These are phyloP conservation scores for Diplosphaera chodatii DNA, from an alignment of 139 green algal species.

Conservation along the genomic window DNA sequence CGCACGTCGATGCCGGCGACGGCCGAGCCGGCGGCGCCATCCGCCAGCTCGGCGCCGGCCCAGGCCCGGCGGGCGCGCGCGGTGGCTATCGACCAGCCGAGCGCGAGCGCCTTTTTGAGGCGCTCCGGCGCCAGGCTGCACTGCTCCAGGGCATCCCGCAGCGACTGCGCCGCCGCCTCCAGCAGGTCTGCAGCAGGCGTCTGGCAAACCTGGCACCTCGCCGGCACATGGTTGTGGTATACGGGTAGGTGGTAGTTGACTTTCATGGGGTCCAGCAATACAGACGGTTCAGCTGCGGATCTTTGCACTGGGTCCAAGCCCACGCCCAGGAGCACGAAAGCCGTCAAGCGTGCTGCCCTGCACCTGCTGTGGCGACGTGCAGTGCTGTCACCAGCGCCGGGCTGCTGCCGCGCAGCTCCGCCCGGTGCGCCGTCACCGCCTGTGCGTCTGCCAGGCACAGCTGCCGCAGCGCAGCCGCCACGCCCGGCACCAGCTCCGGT, in stretches of 20 bases:
- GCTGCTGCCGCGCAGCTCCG: constrained; percentile 13
- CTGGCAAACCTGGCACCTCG: not conserved
- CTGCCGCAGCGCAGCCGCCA: not conserved
- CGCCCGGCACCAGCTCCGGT: constrained; percentile 1
- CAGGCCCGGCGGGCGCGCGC: constrained; percentile 1
- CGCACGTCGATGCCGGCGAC: constrained; percentile 9
- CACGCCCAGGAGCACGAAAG: too few relatives aligned
- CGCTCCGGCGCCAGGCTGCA: not conserved
- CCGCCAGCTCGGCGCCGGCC: not conserved
- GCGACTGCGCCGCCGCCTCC: constrained; percentile 4
- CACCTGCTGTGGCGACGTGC: constrained; percentile 9
- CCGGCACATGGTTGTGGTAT: not conserved
- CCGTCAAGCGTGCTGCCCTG: not conserved
- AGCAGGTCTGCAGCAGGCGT: constrained; percentile 5
- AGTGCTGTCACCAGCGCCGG: constrained; percentile 6
- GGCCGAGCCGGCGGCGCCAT: constrained; percentile 1
- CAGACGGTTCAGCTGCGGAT: too few relatives aligned
- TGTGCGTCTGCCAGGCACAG: constrained; percentile 19
- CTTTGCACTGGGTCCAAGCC: too few relatives aligned
- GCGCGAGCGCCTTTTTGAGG: constrained; percentile 6
- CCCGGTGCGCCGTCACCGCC: constrained; percentile 22
- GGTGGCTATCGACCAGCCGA: not conserved
- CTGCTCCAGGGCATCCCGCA: not conserved
- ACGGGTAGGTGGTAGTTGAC: too few relatives aligned
- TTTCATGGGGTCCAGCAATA: too few relatives aligned